phyloP scores from a whole-genome alignment of 1,284 basidiomycete genomes.

The Boletus albobrunnescens region DNA sequence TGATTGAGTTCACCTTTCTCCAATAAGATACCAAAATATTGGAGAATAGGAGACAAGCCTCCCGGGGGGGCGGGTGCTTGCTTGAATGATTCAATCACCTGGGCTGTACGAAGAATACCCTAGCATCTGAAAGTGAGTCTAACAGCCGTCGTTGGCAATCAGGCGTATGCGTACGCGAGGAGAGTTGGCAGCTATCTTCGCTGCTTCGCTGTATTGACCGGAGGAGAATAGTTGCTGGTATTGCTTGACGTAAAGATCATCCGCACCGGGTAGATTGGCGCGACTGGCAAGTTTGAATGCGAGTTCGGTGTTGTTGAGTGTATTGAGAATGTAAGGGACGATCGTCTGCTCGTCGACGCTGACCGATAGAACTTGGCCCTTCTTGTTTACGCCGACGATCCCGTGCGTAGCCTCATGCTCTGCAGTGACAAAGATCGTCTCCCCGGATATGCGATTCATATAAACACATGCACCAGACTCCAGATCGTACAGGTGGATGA shows the following conservation, averaged over 20 bases:
- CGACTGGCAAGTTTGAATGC: constrained; percentile 98
- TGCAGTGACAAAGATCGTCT: constrained; percentile 98
- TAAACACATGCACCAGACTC: constrained; percentile 99
- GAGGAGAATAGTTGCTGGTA: constrained; percentile 91
- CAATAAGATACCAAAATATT: constrained; percentile 97
- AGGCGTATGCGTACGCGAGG: constrained; percentile 57
- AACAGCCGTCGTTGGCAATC: neutral
- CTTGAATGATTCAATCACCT: constrained; percentile 99
- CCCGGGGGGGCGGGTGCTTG: constrained; percentile 87
- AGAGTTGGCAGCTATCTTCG: constrained; percentile 97
- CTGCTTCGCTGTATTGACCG: constrained; percentile 93
- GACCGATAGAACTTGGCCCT: constrained; percentile 97
- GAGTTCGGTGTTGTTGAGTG: constrained; percentile 95
- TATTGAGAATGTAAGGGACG: constrained; percentile 91
- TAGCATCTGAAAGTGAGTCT: constrained; percentile 36
- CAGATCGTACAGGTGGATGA: constrained; percentile 99
- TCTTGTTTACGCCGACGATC: constrained; percentile 99
- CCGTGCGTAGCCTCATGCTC: constrained; percentile 93
- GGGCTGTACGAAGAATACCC: constrained; percentile 93
- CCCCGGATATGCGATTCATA: constrained; percentile 99
- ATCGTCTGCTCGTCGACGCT: constrained; percentile 96
- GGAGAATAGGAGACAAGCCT: constrained; percentile 92
- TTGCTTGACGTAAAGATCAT: constrained; percentile 95
- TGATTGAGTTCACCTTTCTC: constrained; percentile 99
- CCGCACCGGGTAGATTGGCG: constrained; percentile 96